These are phyloP conservation scores for Blastomyces silverae DNA, from an alignment of 2,329 filamentous ascomycete species.

Conservation along the genomic window DNA sequence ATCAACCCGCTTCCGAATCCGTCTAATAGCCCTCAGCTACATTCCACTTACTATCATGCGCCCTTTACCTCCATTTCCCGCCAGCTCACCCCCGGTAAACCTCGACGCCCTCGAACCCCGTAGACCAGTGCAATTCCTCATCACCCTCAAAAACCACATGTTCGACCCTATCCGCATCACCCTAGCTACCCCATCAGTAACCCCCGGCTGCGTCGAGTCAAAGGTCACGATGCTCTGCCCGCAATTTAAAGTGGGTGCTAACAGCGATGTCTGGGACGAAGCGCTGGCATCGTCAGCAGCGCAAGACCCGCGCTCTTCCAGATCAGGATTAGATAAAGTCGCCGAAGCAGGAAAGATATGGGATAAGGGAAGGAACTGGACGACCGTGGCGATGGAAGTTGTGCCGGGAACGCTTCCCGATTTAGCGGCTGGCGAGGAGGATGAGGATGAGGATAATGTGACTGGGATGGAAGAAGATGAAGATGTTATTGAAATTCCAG, in stretches of 20 bases:
- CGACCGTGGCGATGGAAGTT: slow-evolving; percentile 86
- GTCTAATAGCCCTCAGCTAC: slow-evolving; percentile 78
- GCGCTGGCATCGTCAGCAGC: slow-evolving; percentile 57
- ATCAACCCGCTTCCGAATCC: slow-evolving; percentile 86
- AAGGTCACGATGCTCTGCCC: slow-evolving; percentile 90
- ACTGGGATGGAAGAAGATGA: slow-evolving; percentile 46
- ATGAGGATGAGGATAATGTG: slow-evolving; percentile 22
- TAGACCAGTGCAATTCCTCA: slow-evolving; percentile 64
- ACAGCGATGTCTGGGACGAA: slow-evolving; percentile 91
- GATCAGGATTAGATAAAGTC: slow-evolving; percentile 43
- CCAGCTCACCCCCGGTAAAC: slow-evolving; percentile 32
- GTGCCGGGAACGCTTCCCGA: slow-evolving; percentile 51
- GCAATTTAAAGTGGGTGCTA: slow-evolving; percentile 87
- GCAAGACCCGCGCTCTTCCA: slow-evolving; percentile 40
- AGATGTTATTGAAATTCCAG: slow-evolving; percentile 76
- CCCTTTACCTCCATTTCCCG: slow-evolving; percentile 47
- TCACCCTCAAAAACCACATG: slow-evolving; percentile 88
- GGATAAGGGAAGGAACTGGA: slow-evolving; percentile 90
- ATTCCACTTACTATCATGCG: slow-evolving; percentile 69
- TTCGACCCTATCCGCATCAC: slow-evolving; percentile 86
- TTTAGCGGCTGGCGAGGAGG: slow-evolving; percentile 22
- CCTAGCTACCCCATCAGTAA: slow-evolving; percentile 73
- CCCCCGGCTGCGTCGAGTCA: slow-evolving; percentile 67
- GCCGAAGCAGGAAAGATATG: slow-evolving; percentile 93
- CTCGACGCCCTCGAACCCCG: slow-evolving; percentile 45